phyloP scores from a whole-genome alignment of 2,329 filamentous ascomycete genomes.

The Cadophora gregata region DNA sequence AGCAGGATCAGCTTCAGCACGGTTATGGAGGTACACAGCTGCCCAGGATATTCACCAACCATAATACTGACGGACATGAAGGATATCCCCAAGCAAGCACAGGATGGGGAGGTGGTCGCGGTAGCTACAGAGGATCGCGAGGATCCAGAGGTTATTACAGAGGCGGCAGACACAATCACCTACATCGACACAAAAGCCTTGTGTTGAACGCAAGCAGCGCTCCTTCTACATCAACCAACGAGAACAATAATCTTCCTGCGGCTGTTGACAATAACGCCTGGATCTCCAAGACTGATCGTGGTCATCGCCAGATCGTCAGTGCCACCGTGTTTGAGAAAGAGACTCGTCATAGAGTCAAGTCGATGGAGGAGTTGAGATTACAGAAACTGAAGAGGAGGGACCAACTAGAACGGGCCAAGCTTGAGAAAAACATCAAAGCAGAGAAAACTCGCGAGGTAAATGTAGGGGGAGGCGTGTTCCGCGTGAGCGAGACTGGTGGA shows the following conservation, averaged over 20 bases:
- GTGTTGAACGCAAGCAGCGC: constrained; percentile 60
- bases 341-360: constrained; percentile 68
- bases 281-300: constrained; percentile 74
- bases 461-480: constrained; percentile 72
- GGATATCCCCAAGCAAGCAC: constrained; percentile 37
- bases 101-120: constrained; percentile 39
- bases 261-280: constrained; percentile 53
- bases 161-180: constrained; percentile 48
- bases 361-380: constrained; percentile 72
- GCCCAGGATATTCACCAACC: constrained; percentile 10
- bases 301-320: constrained; percentile 82
- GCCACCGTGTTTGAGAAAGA: constrained; percentile 78
- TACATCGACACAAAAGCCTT: constrained; percentile 64
- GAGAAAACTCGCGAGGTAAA: constrained; percentile 17
- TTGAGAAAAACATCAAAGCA: constrained; percentile 54
- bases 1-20: constrained; percentile 30
- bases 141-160: constrained; percentile 27
- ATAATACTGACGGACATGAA: constrained; percentile 31
- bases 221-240: constrained; percentile 15
- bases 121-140: constrained; percentile 40
- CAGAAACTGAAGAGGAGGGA: constrained; percentile 61
- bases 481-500: constrained; percentile 77
- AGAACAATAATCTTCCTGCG: constrained; percentile 22
- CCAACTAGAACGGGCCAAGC: constrained; percentile 63
- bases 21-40: constrained; percentile 34